Evolutionary conservation across 352 stramenopile species (phyloP).

Genomic region (Thalassiosira delicatula): DNA sequence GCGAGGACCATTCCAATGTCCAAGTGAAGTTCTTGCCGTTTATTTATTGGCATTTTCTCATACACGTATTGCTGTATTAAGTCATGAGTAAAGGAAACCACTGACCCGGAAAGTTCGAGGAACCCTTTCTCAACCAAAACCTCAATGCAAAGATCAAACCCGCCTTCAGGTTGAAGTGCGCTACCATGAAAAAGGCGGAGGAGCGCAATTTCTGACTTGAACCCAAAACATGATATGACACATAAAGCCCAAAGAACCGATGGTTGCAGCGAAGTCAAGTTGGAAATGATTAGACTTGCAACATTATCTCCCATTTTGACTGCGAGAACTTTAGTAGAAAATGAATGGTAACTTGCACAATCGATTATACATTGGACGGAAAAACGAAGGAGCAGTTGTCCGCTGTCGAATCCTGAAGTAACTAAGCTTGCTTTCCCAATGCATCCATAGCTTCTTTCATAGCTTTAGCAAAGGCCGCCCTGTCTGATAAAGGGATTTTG

Average conservation of each 20-base stretch:
- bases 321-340: neutral
- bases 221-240: neutral
- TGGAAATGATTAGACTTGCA: slow-evolving; percentile 2
- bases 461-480: slow-evolving; percentile 50
- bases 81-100: neutral
- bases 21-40: neutral
- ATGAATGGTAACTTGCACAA: too few relatives aligned
- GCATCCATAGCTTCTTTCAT: slow-evolving; percentile 54
- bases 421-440: slow-evolving; percentile 36
- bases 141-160: neutral
- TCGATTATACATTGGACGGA: too few relatives aligned
- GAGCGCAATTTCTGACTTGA: neutral
- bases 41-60: neutral
- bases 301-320: neutral
- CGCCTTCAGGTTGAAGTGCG: neutral
- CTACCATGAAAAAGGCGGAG: slow-evolving; percentile 1
- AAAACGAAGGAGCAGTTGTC: too few relatives aligned
- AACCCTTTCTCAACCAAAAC: neutral
- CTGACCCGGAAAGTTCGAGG: neutral
- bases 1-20: neutral
- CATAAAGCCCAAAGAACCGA: neutral
- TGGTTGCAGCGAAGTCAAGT: neutral
- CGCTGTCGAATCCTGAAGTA: too few relatives aligned
- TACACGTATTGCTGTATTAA: slow-evolving; percentile 1
- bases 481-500: slow-evolving; percentile 44